A percentile compares a stretch with the other conserved stretches of the same genome.
Conservation (phyloP, 345 rosid species). For the Murraya koenigii region DNA sequence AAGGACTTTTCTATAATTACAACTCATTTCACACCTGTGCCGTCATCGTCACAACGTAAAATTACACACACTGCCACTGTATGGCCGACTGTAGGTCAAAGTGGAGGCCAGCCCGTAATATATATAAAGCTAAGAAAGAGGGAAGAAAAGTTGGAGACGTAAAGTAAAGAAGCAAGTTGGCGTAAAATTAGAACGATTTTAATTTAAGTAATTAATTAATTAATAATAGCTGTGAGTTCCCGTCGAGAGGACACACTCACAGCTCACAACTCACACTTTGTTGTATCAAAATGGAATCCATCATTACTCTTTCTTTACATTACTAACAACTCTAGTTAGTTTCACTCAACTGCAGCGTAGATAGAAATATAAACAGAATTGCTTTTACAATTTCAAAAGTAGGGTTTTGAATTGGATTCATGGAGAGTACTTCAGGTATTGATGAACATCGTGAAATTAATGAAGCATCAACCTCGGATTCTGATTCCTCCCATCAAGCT, state of each 20-base stretch:
- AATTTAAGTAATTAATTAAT: no score
- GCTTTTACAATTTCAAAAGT: neutral
- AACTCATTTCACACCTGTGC: no score
- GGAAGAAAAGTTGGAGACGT: neutral
- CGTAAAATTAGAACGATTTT: neutral
- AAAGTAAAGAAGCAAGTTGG: neutral
- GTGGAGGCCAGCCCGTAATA: neutral
- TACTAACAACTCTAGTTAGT: neutral
- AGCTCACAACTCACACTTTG: neutral
- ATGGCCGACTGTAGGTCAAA: neutral
- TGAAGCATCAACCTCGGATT: conserved; percentile 8
- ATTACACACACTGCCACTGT: no score
- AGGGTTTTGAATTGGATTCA: neutral
- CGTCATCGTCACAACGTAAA: no score
- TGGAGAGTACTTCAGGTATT: neutral
- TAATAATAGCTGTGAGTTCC: neutral
- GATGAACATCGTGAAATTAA: neutral
- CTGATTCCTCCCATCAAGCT: neutral
- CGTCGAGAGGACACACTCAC: neutral
- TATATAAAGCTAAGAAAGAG: neutral
- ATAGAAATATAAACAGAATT: neutral
- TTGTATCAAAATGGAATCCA: neutral
- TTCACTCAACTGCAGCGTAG: neutral
- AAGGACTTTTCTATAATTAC: no score
- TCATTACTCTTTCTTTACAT: neutral